Conservation (phyloP, 257 asterid species). For the Agastache rugosa region DNA sequence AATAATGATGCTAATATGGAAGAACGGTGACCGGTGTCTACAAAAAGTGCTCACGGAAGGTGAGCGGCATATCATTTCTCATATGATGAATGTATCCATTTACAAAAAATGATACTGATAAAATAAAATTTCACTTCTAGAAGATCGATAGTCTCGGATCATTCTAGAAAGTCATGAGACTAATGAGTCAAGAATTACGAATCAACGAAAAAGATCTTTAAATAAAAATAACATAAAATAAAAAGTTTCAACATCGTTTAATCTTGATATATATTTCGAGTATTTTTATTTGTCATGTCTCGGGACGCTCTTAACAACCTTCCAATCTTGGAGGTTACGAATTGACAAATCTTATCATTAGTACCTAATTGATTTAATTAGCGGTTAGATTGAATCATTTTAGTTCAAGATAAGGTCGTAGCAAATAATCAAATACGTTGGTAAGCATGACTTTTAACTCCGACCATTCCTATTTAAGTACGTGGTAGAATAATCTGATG, state of each 20-base stretch:
- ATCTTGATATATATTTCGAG: neutral
- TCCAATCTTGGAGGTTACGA: neutral
- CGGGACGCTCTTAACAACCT: conserved; percentile 13
- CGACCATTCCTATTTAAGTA: too few relatives aligned
- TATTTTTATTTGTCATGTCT: neutral
- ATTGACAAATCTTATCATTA: conserved; percentile 19
- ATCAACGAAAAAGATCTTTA: neutral
- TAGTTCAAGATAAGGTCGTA: neutral
- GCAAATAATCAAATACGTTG: too few relatives aligned
- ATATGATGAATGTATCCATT: too few relatives aligned
- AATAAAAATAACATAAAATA: too few relatives aligned
- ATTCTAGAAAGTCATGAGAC: neutral
- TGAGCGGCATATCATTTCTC: too few relatives aligned
- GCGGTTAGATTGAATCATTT: conserved; percentile 2
- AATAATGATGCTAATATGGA: too few relatives aligned
- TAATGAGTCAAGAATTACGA: neutral
- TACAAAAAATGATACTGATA: neutral
- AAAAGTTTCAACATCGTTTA: neutral
- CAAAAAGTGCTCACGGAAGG: too few relatives aligned
- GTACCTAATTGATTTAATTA: conserved; percentile 17
- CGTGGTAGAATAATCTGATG: too few relatives aligned
- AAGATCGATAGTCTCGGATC: neutral
- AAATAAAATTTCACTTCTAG: neutral
- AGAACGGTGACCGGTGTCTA: too few relatives aligned
- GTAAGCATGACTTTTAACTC: too few relatives aligned